Evolutionary conservation across 495 filamentous ascomycete species (phyloP), one percentile per base, ranked within the genome.

Genomic region (Parathielavia hyrcaniae): DNA sequence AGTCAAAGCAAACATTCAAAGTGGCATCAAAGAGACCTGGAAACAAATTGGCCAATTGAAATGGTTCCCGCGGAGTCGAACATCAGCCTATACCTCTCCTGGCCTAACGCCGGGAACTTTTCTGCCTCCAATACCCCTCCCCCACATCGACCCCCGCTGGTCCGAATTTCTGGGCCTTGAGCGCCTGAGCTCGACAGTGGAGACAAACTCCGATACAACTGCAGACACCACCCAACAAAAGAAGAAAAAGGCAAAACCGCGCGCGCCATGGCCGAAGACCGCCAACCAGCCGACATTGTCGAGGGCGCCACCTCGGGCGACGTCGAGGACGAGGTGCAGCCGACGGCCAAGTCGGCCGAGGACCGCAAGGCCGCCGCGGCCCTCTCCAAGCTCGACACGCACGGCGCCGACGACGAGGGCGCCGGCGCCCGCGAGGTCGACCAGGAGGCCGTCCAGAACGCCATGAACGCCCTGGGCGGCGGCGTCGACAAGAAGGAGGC

Each of bases 341-440:
- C 84, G 41, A 84, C 81, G 53, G 87, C 82, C 57, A 80, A 83
- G 70, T 81, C 80, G 40, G 82, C 89, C 60, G 90, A 95, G 73
- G 91, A 93, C 75, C 88, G 90, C 71, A 95, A 93, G 73, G 88
- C 91, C 20, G 90, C 90, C 56, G 89, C 88, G 26, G 91, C 91
- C 17, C 83, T 95, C 64, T 84, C 82, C 60, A 82, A 83, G 55
- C 86, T 96, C 53, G 86, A 91, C 62, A 71, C 80, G 26, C 72
- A 68, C 36, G 74, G 73, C 58, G 26, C 26, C 26, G 84, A 84
- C 55, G 87, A 86, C 52, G 77, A 81, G 8, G 74, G 75, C n/a
- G 60, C 74, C 22, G 57, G 64, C 11, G 53, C 73, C 8, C 79
- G 80, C 60, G 82, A 86, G 35, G 82, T 88, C 61, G 88, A 95